Base-by-base conservation (phyloP, 495 filamentous ascomycete species). In the Collariella sp. region DNA sequence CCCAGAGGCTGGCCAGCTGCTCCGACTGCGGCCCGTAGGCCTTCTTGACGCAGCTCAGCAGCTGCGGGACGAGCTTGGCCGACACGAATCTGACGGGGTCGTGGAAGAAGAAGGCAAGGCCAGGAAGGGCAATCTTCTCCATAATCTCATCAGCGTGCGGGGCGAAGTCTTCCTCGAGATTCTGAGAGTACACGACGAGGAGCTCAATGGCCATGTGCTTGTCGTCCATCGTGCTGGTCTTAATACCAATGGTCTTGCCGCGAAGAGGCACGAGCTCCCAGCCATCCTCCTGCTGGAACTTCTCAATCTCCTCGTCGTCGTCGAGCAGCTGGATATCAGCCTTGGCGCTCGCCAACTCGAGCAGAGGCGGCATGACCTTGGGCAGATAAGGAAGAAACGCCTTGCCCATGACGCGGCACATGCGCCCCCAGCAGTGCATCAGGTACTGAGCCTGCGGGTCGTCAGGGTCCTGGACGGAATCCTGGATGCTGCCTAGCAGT, bases 131-230 rank as follows among this genome's bases (percentile, higher is more conserved):
- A 62, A 97, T 93, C 69, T 94, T 93, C 69, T 93, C 89, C 87
- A 96, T 93, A 55, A 95, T 95, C 39, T 95, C 83, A 22, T 84
- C 70, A 29, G 95, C 94, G 57, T 95, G 96, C 2, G 87, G 87
- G 56, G 93, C 90, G 64, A 99, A 97, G 26, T 87, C 84, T 4
- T 79, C 87, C 68, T 96, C 87, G 29, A 99, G 78, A 19, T 93
- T 88, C 63, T 96, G 90, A 22, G 94, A 91, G 67, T 99, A 97
- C 43, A 97, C 91, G 47, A 91, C 88, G 54, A 99, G 86, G 39
- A 99, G 80, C 69, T 99, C 94, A 55, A 97, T 96, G 24, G 94
- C 94, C 76, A 95, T 95, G 69, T 97, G 88, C 78, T 99, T 99
- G 69, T 99, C 94, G 61, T 99, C 94, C 60, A 99, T 80, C 1